Evolutionary conservation across 2,329 filamentous ascomycete genomes (phyloP).

Genomic region (Ceratocystis eucalypticola): DNA sequence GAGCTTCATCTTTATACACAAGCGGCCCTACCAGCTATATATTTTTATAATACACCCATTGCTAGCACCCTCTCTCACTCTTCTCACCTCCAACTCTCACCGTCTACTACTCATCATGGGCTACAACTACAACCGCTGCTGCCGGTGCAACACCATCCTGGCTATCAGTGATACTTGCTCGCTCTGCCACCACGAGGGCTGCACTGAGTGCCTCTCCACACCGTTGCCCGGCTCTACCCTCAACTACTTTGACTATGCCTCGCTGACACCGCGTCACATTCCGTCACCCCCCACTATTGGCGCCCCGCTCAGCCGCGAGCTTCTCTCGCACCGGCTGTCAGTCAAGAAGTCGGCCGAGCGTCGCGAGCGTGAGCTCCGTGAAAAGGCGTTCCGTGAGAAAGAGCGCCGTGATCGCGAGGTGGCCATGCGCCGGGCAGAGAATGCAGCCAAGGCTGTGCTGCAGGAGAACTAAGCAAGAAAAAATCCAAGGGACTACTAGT

Average conservation of each 20-base stretch:
- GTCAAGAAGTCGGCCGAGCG: constrained; percentile 6
- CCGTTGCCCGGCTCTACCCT: constrained; percentile 13
- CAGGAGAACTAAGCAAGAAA: background rate
- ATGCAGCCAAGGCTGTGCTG: background rate
- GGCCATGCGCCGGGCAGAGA: constrained; percentile 11
- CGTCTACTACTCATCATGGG: constrained; percentile 1
- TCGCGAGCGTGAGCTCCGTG: constrained; percentile 9
- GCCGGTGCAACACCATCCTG: constrained; percentile 42
- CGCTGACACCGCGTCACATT: constrained; percentile 10
- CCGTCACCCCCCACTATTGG: background rate
- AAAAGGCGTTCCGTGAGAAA: constrained; percentile 12
- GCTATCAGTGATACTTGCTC: constrained; percentile 43
- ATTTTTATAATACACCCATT: background rate
- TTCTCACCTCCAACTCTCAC: background rate
- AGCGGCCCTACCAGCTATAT: background rate
- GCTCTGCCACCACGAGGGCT: constrained; percentile 38
- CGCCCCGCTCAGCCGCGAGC: background rate
- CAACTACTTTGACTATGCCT: constrained; percentile 16
- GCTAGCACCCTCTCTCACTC: background rate
- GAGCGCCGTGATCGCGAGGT: constrained; percentile 11
- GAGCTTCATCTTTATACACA: background rate
- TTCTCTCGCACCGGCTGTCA: background rate
- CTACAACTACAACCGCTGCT: constrained; percentile 37
- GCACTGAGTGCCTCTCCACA: constrained; percentile 30
- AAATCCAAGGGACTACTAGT: background rate